Base-by-base conservation (phyloP, 495 filamentous ascomycete species). In the Trichocladium antarcticum region DNA sequence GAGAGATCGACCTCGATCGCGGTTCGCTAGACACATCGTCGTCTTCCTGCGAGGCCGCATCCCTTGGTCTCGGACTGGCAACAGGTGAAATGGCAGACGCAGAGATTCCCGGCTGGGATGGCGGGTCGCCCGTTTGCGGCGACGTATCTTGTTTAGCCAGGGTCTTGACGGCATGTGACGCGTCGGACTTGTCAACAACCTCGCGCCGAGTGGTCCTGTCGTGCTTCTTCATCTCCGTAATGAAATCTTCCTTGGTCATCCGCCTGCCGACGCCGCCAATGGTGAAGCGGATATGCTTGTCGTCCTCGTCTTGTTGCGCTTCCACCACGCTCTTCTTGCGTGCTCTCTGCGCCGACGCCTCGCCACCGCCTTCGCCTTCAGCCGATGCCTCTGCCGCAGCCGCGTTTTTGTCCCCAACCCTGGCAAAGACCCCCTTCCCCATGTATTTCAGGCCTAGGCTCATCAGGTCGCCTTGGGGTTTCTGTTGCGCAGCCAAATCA, bases 201-300 rank as follows among this genome's bases (percentile, higher is more conserved):
- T 87, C 79, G 19, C 73, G 76, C 14, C 89, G 79, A 15, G 80
- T 78, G 56, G 80, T 83, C 27, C 86, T 82, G 61, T 94, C 87
- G 49, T 96, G 71, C 22, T 80, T 73, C 60, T 82, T 80, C 53
- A 99, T 82, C 58, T 92, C 80, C 41, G 79, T 69, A 53, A 97
- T 83, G 66, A 99, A 97, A 58, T 96, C 87, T 6, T 84, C 79
- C 64, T 95, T 95, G 61, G 77, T 92, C 84, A 97, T 79, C 16
- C 84, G 81, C 34, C 65, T 67, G 17, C 86, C 85, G 49, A 79
- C 74, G 35, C 80, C 76, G 28, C 74, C 77, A 47, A 98, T 80
- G 4, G 85, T 95, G 68, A 96, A 97, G 40, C 94, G 85, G 47
- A 96, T 82, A 35, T 80, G 74, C 32, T 82, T 77, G 58, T 95